Base-by-base conservation (phyloP, 495 filamentous ascomycete genomes). In the Aspergillus leporis region DNA sequence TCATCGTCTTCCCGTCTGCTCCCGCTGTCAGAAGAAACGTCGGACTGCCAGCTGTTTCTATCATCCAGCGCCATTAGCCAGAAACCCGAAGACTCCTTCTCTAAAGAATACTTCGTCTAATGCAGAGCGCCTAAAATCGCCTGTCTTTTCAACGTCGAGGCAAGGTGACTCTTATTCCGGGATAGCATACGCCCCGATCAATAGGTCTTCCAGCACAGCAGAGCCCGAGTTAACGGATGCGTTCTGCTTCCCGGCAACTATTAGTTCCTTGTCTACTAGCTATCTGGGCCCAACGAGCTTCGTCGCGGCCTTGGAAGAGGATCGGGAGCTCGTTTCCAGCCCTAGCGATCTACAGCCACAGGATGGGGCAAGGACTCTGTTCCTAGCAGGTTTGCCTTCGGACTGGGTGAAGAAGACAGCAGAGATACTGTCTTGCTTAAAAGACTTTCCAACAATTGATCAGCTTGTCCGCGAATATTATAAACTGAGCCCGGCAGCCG, bases 61-160 rank as follows among this genome's bases (percentile, higher is more conserved):
- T 31, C 75, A 79, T 58, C 74, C 75, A 28, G 71, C 73, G 10
- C 76, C 75, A 3, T 51, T 77, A 62, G 76, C 75, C 0, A 50
- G 63, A 21, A 46, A 46, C 4, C n/a, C 50, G 22, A 38, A 23
- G 19, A 23, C 43, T 19, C 10, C 18, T 4, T 2, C 34, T 12
- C 4, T 36, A 10, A 28, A 1, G 52, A 36, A 6, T 4, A 22
- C 36, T 19, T 32, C 3, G 14, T 55, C n/a, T 55, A 10, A 12
- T 21, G 30, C n/a, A 5, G 23, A 13, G 16, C 31, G 6, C 50
- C 5, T 21, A 18, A 4, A n/a, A 16, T 21, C 21, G 4, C 13
- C 12, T 18, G 3, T 18, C 16, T 14, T 53, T 22, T 21, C 7
- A 12, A 18, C 23, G 16, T 8, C 3, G 21, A 19, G 13, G 19